A percentile compares a stretch with the other conserved stretches of the same genome.
Conservation (phyloP, 2,329 filamentous ascomycete species). For the Pseudopyricularia javanii region DNA sequence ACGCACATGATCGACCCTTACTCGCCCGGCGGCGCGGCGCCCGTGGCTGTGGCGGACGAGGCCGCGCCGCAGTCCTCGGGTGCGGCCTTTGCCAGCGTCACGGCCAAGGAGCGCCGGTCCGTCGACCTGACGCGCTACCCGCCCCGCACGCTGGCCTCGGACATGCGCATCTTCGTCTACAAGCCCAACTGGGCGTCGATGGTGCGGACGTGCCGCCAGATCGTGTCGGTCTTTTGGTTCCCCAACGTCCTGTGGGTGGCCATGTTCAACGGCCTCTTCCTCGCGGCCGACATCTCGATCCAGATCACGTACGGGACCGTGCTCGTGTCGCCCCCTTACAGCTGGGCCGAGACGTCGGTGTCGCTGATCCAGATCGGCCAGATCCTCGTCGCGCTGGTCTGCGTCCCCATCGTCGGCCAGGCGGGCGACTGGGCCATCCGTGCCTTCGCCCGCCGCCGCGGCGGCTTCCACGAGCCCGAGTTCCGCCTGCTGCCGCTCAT, state of each 20-base stretch:
- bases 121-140: slow-evolving; percentile 4
- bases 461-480: slow-evolving; percentile 26
- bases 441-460: slow-evolving; percentile 19
- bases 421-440: slow-evolving; percentile 23
- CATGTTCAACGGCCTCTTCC: slow-evolving; percentile 4
- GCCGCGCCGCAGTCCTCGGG: not conserved
- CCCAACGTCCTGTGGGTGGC: slow-evolving; percentile 3
- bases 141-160: slow-evolving; percentile 4
- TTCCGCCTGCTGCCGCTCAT: slow-evolving; percentile 20
- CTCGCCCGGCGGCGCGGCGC: not conserved
- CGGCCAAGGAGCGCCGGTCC: not conserved
- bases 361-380: slow-evolving; percentile 26
- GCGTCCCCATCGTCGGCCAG: slow-evolving; percentile 23
- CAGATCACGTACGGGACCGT: slow-evolving; percentile 26
- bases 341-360: slow-evolving; percentile 19
- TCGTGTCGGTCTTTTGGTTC: slow-evolving; percentile 4
- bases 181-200: slow-evolving; percentile 5
- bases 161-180: slow-evolving; percentile 5
- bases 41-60: not conserved
- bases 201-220: slow-evolving; percentile 2
- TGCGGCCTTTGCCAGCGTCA: not conserved
- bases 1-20: not conserved
- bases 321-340: slow-evolving; percentile 20
- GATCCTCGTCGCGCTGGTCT: slow-evolving; percentile 15
- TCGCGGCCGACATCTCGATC: slow-evolving; percentile 27